These are phyloP conservation scores for Ceratobasidium sp. DNA, from an alignment of 1,284 basidiomycete genomes.

Conservation along the genomic window DNA sequence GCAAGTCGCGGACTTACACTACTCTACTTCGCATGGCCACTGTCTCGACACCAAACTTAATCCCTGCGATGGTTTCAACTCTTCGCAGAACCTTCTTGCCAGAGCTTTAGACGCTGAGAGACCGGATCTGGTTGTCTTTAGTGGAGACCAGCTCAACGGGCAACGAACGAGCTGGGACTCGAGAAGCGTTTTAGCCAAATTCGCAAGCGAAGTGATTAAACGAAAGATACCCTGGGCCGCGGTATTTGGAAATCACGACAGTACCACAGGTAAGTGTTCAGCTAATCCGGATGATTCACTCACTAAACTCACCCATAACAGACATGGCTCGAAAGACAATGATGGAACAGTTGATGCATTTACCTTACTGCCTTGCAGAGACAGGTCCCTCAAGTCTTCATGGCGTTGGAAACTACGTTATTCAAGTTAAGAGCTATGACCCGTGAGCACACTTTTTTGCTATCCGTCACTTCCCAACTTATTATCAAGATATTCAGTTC, in stretches of 20 bases:
- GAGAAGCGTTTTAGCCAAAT: constrained; percentile 87
- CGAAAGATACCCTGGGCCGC: constrained; percentile 87
- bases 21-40: constrained; percentile 73
- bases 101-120: constrained; percentile 81
- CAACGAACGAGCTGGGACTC: constrained; percentile 90
- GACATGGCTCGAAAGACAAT: constrained; percentile 69
- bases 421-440: constrained; percentile 80
- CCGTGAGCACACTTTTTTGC: constrained; percentile 60
- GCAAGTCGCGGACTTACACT: constrained; percentile 92
- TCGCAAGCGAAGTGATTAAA: constrained; percentile 78
- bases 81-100: constrained; percentile 75
- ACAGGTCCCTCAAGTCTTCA: constrained; percentile 83
- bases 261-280: constrained; percentile 31
- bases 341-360: constrained; percentile 73
- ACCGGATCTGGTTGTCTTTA: constrained; percentile 90
- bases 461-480: constrained; percentile 38
- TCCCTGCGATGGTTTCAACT: constrained; percentile 70
- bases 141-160: constrained; percentile 85
- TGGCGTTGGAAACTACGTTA: constrained; percentile 87
- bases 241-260: constrained; percentile 92
- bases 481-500: constrained; percentile 61
- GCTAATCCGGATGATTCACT: constrained; percentile 62
- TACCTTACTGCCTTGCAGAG: constrained; percentile 87
- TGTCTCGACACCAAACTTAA: constrained; percentile 72
- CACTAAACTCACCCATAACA: neutral